Conservation (phyloP, 176 grass and related monocot genomes). For the Rhynchospora pubera region DNA sequence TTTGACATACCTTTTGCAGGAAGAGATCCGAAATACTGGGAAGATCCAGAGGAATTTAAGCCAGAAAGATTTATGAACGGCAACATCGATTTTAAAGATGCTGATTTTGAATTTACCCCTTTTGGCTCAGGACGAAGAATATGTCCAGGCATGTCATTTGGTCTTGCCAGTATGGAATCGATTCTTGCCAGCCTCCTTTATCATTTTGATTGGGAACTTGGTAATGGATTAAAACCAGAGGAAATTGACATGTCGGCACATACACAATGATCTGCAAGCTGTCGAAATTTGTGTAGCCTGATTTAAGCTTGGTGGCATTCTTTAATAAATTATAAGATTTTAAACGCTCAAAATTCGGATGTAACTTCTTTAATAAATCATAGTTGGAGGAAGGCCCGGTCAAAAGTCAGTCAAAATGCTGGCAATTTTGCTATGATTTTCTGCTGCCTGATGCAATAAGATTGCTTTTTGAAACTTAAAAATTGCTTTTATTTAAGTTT, state of each 20-base stretch:
- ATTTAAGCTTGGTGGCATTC: no score
- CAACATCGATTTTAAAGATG: slow-evolving; percentile 16
- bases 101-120: slow-evolving; percentile 18
- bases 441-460: no score
- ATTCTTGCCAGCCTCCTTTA: slow-evolving; percentile 24
- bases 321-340: no score
- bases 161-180: background rate
- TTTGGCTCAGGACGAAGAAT: slow-evolving; percentile 41
- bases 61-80: slow-evolving; percentile 25
- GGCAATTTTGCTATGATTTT: no score
- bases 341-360: no score
- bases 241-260: slow-evolving; percentile 22
- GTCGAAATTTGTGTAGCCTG: background rate
- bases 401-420: no score
- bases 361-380: no score
- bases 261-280: background rate
- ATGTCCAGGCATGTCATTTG: slow-evolving; percentile 23
- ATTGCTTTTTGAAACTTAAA: no score
- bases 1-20: background rate
- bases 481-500: no score
- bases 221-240: background rate
- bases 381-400: no score
- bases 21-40: slow-evolving; percentile 28
- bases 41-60: slow-evolving; percentile 14
- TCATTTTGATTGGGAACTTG: slow-evolving; percentile 33